phyloP scores from a whole-genome alignment of 805 yeast genomes.

The Jamesozyma jinghongensis region DNA sequence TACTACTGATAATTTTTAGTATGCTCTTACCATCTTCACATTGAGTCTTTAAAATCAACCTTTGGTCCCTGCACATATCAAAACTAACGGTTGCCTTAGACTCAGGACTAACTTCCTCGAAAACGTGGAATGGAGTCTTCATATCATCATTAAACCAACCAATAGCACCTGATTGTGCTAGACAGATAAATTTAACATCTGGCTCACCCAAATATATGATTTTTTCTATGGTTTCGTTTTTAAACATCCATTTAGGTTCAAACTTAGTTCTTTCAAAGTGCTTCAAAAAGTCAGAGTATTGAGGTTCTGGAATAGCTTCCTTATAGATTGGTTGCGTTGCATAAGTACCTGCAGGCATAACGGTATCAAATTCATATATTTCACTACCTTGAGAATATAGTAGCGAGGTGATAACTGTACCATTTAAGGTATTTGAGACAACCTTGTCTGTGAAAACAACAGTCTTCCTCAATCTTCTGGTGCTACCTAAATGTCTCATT shows the following conservation, averaged over 20 bases:
- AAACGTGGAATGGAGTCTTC: conserved; percentile 14
- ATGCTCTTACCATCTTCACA: conserved; percentile 8
- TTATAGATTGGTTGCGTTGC: neutral
- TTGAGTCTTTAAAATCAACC: conserved; percentile 16
- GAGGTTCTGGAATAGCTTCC: neutral
- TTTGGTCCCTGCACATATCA: conserved; percentile 16
- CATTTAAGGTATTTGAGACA: conserved; percentile 22
- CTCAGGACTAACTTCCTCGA: neutral
- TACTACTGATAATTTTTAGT: conserved; percentile 20
- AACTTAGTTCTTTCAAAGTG: conserved; percentile 9
- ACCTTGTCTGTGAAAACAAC: conserved; percentile 19
- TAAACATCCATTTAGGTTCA: conserved; percentile 21
- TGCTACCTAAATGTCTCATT: conserved; percentile 18
- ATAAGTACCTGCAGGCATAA: conserved; percentile 24
- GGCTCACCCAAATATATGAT: conserved; percentile 12
- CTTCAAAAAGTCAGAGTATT: conserved; percentile 33
- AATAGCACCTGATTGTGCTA: conserved; percentile 24
- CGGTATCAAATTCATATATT: conserved; percentile 21
- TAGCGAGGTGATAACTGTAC: conserved; percentile 19
- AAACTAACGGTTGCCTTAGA: conserved; percentile 10
- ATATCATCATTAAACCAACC: conserved; percentile 26
- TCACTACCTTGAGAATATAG: conserved; percentile 23
- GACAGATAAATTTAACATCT: conserved; percentile 27
- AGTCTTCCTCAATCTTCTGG: conserved; percentile 14
- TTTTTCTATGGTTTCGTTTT: conserved; percentile 22